These are phyloP conservation scores for Hypoxylon sp. DNA, from an alignment of 2,329 filamentous ascomycete species.

Conservation along the genomic window DNA sequence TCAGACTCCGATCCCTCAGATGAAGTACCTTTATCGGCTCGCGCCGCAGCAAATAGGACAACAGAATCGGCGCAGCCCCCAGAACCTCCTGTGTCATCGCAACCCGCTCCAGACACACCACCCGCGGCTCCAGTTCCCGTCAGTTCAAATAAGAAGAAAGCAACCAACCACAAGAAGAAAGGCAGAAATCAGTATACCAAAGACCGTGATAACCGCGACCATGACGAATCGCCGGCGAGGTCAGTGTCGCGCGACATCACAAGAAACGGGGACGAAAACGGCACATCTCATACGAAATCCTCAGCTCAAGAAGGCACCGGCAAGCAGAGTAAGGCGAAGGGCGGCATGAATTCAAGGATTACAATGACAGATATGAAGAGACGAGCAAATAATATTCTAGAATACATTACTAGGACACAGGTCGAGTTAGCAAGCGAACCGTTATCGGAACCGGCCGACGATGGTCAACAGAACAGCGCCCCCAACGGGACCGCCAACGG, in stretches of 20 bases:
- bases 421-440: slow-evolving; percentile 83
- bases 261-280: slow-evolving; percentile 63
- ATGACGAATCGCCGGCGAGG: slow-evolving; percentile 70
- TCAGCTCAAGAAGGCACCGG: slow-evolving; percentile 57
- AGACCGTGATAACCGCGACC: slow-evolving; percentile 73
- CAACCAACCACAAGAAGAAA: slow-evolving; percentile 73
- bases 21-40: slow-evolving; percentile 70
- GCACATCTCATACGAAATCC: slow-evolving; percentile 53
- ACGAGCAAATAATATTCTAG: slow-evolving; percentile 85
- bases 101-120: slow-evolving; percentile 65
- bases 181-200: slow-evolving; percentile 87
- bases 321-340: slow-evolving; percentile 70
- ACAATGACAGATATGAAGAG: slow-evolving; percentile 92
- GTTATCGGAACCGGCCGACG: slow-evolving; percentile 60
- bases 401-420: slow-evolving; percentile 91
- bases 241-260: slow-evolving; percentile 66
- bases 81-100: slow-evolving; percentile 63
- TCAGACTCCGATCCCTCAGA: slow-evolving; percentile 81
- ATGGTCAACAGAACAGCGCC: slow-evolving; percentile 60
- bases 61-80: slow-evolving; percentile 54
- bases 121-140: slow-evolving; percentile 59
- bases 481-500: slow-evolving; percentile 56
- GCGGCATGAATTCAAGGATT: slow-evolving; percentile 75
- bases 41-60: slow-evolving; percentile 55
- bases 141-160: slow-evolving; percentile 72